Conservation (phyloP, 2,329 filamentous ascomycete genomes). For the Xylaria multiplex region DNA sequence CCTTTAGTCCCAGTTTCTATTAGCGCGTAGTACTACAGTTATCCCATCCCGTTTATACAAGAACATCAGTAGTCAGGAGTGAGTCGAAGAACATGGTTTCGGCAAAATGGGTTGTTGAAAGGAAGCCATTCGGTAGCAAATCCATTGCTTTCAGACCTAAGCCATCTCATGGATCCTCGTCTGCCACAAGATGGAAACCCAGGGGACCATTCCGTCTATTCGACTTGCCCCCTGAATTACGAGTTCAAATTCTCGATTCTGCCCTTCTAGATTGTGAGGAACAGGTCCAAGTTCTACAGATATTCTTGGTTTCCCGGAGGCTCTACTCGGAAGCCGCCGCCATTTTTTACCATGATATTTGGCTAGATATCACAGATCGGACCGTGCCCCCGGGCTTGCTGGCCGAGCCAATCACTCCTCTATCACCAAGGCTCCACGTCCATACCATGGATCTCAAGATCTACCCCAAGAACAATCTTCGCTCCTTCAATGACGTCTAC, state of each 20-base stretch:
- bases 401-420: slow-evolving; percentile 30
- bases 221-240: slow-evolving; percentile 45
- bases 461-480: slow-evolving; percentile 38
- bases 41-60: background rate
- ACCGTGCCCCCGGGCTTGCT: slow-evolving; percentile 39
- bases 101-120: slow-evolving; percentile 9
- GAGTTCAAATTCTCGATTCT: slow-evolving; percentile 40
- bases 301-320: slow-evolving; percentile 41
- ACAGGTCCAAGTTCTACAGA: slow-evolving; percentile 36
- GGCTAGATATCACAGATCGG: slow-evolving; percentile 38
- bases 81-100: slow-evolving; percentile 31
- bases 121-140: slow-evolving; percentile 36
- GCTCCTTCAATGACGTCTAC: slow-evolving; percentile 39
- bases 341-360: slow-evolving; percentile 44
- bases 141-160: slow-evolving; percentile 41
- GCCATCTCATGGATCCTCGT: slow-evolving; percentile 9
- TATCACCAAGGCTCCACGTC: slow-evolving; percentile 44
- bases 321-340: slow-evolving; percentile 45
- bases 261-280: slow-evolving; percentile 35
- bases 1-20: background rate
- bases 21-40: background rate
- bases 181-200: slow-evolving; percentile 30
- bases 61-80: no score
- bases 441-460: slow-evolving; percentile 42
- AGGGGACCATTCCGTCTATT: slow-evolving; percentile 44